Evolutionary conservation across 164 flowering plant species (phyloP), one percentile per base, ranked within the genome.

Genomic region (Macadamia integrifolia): DNA sequence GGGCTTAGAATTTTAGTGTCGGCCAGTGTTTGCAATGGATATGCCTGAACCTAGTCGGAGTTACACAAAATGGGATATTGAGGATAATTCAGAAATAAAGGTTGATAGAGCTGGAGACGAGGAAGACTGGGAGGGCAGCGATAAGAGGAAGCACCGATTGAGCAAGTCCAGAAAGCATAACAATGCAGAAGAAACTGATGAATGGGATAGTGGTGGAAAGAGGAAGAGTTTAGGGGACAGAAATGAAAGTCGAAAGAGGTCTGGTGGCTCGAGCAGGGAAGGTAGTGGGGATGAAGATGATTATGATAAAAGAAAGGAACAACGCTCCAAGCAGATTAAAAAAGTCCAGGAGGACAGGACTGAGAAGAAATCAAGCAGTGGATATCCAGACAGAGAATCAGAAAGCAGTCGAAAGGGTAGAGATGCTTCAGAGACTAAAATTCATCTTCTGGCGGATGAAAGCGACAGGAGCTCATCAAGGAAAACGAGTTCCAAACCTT

Each of bases 261-360:
- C 82, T 1, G 74, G 82, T 72, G 88, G 89, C 6, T 84, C 86
- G 9, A 85, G 79, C 78, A 85, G 78, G 75, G 88, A 69, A 15
- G 86, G 73, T 60, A 85, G 88, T 72, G 77, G 61, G 30, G 93
- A 87, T 62, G 97, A 86, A 68, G 91, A 87, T 78, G 92, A 84
- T 60, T 84, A 84, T 74, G 97, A 86, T 10, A 60, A 69, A 29
- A 86, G 80, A 72, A 88, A 79, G 67, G 94, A 87, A 23, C 68
- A 52, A 29, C 83, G 84, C 3, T 70, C 90, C n/a, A 84, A 84
- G 82, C 84, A 78, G 76, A n/a, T 76, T 60, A 90, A 84, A 84
- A 90, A 81, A 70, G 84, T 78, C 52, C 83, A 80, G 67, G 97
- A 87, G 71, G 97, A 86, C 70, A 90, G 84, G 66, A 73, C 81